Evolutionary conservation across 768 basidiomycete genomes (phyloP), one percentile per base, ranked within the genome.

Genomic region (Tricholomella constricta): DNA sequence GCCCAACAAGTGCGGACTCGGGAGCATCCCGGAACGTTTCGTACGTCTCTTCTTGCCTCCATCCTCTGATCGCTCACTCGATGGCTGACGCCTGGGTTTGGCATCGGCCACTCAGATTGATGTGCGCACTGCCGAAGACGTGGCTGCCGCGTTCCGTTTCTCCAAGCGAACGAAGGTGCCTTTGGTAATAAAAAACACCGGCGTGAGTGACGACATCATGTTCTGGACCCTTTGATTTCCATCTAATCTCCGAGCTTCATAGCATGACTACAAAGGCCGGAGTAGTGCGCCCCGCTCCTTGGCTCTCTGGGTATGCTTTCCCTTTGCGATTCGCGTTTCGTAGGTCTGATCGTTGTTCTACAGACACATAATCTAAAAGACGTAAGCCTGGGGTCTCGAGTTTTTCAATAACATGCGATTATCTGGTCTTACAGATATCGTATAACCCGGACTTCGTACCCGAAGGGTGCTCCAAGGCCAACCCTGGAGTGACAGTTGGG

Each of bases 191-290:
- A 79, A 80, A 59, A 82, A 81, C 54, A 79, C 80, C 15, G 80
- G 80, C 23, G 78, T 80, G 55, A 60, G 75, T 63, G 23, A 12
- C 38, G 23, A n/a, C 17, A 23, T n/a, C n/a, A n/a, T n/a, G n/a
- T n/a, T 22, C n/a, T 22, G 6, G 12, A 26, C 38, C 4, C 12
- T 29, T 9, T 29, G 5, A 44, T 36, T 27, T 44, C 19, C 3
- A 9, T 27, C 17, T 31, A 12, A n/a, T 32, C 22, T 2, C 31
- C 26, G 12, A 19, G 29, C 15, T 47, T 20, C 23, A 32, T 45
- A 80, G 78, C 78, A 80, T 51, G 78, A 80, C 54, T 79, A 78
- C 59, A 75, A 71, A 52, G 78, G 78, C 14, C 67, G 78, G 14
- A 80, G 78, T 55, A 77, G 75, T 48, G 76, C 72, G 8, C 74